A percentile compares a stretch with the other conserved stretches of the same genome.
These are phyloP conservation scores for Epichloe uncinata DNA, from an alignment of 2,329 filamentous ascomycete species.

Conservation along the genomic window DNA sequence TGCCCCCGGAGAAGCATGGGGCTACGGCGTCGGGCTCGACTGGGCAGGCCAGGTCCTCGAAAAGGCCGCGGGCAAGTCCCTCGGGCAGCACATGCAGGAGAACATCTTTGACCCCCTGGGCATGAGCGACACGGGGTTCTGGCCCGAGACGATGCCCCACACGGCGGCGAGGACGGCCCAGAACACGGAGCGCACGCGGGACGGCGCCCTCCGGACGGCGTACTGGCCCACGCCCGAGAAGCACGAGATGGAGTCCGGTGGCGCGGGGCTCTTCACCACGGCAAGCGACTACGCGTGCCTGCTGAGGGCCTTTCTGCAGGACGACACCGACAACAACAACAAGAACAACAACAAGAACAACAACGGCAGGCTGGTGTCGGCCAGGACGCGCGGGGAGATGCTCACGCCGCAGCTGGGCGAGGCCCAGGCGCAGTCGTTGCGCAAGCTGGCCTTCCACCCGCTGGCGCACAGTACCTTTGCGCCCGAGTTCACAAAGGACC, in stretches of 20 bases:
- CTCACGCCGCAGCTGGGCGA: constrained; percentile 27
- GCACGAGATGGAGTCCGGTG: constrained; percentile 27
- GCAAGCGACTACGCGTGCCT: constrained; percentile 26
- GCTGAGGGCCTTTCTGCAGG: constrained; percentile 20
- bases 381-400: constrained; percentile 21
- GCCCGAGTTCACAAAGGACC: constrained; percentile 22
- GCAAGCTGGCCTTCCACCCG: constrained; percentile 10
- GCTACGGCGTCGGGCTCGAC: constrained; percentile 33
- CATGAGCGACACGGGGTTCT: constrained; percentile 25
- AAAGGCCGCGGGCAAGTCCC: constrained; percentile 20
- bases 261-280: constrained; percentile 29
- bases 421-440: constrained; percentile 11
- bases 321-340: background rate
- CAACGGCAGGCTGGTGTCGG: constrained; percentile 16
- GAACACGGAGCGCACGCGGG: constrained; percentile 11
- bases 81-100: constrained; percentile 25
- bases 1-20: constrained; percentile 33
- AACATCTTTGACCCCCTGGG: constrained; percentile 24
- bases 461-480: constrained; percentile 15
- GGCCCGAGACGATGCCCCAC: constrained; percentile 16
- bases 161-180: constrained; percentile 11
- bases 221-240: constrained; percentile 13
- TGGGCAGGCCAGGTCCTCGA: constrained; percentile 34
- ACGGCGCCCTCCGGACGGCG: constrained; percentile 9
- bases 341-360: too few relatives aligned